Conservation (phyloP, 1,139 yeast genomes). For the Dujonia santamariae region DNA sequence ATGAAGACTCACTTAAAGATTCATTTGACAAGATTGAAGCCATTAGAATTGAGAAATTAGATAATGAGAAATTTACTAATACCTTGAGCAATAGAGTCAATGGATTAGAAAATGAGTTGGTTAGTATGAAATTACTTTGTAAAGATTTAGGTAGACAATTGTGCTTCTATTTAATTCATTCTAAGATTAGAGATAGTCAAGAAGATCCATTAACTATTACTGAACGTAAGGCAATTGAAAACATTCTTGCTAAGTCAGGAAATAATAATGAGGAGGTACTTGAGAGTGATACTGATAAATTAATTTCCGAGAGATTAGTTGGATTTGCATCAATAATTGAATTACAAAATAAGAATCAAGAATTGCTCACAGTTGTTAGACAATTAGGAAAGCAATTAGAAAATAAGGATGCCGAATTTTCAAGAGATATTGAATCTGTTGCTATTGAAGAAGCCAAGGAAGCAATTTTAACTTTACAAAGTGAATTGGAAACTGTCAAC, state of each 20-base stretch:
- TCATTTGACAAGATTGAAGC: constrained; percentile 38
- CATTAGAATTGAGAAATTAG: constrained; percentile 36
- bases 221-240: constrained; percentile 55
- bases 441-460: constrained; percentile 74
- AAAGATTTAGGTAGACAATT: constrained; percentile 79
- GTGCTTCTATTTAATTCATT: constrained; percentile 66
- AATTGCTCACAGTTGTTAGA: constrained; percentile 64
- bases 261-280: constrained; percentile 18
- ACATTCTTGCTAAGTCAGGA: constrained; percentile 32
- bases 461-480: constrained; percentile 66
- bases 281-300: constrained; percentile 66
- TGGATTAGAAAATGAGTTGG: constrained; percentile 39
- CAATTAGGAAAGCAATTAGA: constrained; percentile 71
- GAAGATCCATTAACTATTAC: constrained; percentile 55
- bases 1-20: constrained; percentile 38
- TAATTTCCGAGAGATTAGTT: constrained; percentile 73
- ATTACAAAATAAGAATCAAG: constrained; percentile 70
- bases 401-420: constrained; percentile 40
- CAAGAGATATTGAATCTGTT: constrained; percentile 45
- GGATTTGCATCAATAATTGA: constrained; percentile 66
- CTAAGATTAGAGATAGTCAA: constrained; percentile 50
- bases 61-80: constrained; percentile 36
- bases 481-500: constrained; percentile 53
- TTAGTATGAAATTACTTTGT: constrained; percentile 52
- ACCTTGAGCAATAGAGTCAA: constrained; percentile 26